Percentiles rank a stretch among this genome's conserved stretches.
phyloP scores from a whole-genome alignment of 768 basidiomycete genomes.

The Mycena venus region DNA sequence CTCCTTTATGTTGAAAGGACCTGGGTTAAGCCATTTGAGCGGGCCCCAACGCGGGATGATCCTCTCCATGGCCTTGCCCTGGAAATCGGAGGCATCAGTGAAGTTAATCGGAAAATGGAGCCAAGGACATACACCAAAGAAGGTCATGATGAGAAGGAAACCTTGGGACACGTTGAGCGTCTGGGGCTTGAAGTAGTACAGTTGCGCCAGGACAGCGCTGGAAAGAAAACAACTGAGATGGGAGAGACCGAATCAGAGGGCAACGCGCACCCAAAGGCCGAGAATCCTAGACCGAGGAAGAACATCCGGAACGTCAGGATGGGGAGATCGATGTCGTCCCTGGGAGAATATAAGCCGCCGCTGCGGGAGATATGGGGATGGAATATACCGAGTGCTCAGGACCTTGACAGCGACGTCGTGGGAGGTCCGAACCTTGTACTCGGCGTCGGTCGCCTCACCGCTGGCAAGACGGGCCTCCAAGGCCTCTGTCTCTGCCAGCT shows the following conservation, averaged over 20 bases:
- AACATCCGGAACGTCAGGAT: constrained; percentile 56
- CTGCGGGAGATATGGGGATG: background rate
- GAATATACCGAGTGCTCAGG: constrained; percentile 33
- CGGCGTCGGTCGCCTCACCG: constrained; percentile 48
- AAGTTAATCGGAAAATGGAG: constrained; percentile 36
- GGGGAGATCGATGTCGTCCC: constrained; percentile 52
- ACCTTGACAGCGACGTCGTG: constrained; percentile 58
- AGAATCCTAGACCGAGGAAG: constrained; percentile 55
- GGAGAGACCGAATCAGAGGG: constrained; percentile 22
- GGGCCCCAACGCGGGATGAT: constrained; percentile 16
- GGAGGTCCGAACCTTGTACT: constrained; percentile 51
- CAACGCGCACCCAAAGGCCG: constrained; percentile 52
- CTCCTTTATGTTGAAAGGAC: constrained; percentile 26
- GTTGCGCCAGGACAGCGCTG: constrained; percentile 47
- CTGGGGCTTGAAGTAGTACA: constrained; percentile 55
- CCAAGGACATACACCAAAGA: constrained; percentile 51
- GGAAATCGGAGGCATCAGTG: constrained; percentile 33
- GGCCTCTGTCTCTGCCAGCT: constrained; percentile 21
- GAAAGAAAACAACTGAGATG: constrained; percentile 19
- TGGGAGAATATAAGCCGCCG: constrained; percentile 32
- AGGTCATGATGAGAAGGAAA: constrained; percentile 49
- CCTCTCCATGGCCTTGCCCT: constrained; percentile 26
- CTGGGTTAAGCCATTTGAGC: constrained; percentile 25
- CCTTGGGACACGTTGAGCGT: constrained; percentile 49
- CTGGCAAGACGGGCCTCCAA: constrained; percentile 46